These are phyloP conservation scores for Porpolomopsis calyptriformis DNA, from an alignment of 768 basidiomycete species.

Conservation along the genomic window DNA sequence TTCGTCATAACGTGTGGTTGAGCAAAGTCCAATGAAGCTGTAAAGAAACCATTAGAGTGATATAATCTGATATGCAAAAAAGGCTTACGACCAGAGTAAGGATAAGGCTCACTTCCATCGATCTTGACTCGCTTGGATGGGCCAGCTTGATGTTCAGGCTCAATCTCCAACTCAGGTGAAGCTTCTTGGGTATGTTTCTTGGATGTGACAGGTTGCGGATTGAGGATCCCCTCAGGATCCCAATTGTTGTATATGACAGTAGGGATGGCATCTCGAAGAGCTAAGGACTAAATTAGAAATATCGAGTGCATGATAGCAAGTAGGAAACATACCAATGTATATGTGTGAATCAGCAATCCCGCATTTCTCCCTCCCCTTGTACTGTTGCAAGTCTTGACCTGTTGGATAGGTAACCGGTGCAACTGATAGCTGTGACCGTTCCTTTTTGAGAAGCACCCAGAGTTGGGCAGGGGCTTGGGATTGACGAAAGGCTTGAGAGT, in stretches of 20 bases:
- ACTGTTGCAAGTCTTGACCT: neutral
- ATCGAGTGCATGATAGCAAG: too few species aligned
- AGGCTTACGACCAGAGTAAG: too few species aligned
- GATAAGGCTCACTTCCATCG: too few species aligned
- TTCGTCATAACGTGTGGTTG: neutral
- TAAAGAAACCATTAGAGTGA: neutral
- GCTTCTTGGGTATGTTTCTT: neutral
- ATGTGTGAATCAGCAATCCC: neutral
- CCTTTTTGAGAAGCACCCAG: neutral
- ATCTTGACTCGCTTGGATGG: too few species aligned
- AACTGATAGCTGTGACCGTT: neutral
- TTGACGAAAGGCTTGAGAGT: neutral
- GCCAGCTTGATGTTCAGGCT: neutral
- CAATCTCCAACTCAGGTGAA: neutral
- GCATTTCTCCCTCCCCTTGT: neutral
- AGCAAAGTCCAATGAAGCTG: neutral
- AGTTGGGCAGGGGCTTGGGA: neutral
- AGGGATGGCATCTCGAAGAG: neutral
- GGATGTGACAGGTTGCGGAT: too few species aligned
- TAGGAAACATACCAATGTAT: neutral
- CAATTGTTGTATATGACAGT: neutral
- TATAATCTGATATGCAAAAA: too few species aligned
- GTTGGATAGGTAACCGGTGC: neutral
- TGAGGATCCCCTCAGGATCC: neutral
- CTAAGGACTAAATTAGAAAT: neutral